A percentile compares a stretch with the other conserved stretches of the same genome.
phyloP scores from a whole-genome alignment of 805 yeast species.

The Yarrowia sp. region DNA sequence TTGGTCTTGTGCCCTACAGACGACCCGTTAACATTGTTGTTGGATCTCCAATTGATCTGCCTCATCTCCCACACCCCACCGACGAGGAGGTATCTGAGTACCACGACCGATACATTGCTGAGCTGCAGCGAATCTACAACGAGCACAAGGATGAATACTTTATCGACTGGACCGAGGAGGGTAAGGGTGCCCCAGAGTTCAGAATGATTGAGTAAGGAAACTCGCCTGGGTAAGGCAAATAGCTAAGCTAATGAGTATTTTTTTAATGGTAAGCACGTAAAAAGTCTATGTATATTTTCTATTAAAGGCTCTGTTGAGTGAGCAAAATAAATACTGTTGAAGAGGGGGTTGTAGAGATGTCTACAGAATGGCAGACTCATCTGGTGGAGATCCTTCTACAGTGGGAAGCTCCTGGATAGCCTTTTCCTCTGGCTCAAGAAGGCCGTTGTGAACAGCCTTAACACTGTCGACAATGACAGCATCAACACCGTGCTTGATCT shows the following conservation, averaged over 20 bases:
- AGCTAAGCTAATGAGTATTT: slow-evolving; percentile 10
- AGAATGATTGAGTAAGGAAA: slow-evolving; percentile 18
- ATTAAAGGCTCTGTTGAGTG: slow-evolving; percentile 22
- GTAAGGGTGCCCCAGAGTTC: slow-evolving; percentile 12
- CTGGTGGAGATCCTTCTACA: slow-evolving; percentile 13
- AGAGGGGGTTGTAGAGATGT: background rate
- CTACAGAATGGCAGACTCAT: background rate
- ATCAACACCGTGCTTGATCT: slow-evolving; percentile 92
- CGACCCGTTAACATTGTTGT: slow-evolving; percentile 71
- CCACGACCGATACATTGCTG: slow-evolving; percentile 61
- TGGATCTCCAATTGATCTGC: slow-evolving; percentile 42
- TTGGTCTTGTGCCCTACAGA: slow-evolving; percentile 85
- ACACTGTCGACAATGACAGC: slow-evolving; percentile 98
- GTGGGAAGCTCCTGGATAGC: background rate
- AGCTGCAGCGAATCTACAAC: slow-evolving; percentile 48
- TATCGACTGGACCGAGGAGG: slow-evolving; percentile 26
- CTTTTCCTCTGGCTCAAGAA: slow-evolving; percentile 35
- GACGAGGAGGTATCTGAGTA: slow-evolving; percentile 58
- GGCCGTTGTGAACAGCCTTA: slow-evolving; percentile 82
- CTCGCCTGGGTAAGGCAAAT: background rate
- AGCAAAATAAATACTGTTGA: slow-evolving; percentile 21
- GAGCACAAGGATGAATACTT: slow-evolving; percentile 51
- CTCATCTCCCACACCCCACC: slow-evolving; percentile 44
- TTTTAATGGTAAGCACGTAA: background rate
- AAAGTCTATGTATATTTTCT: background rate